Base-by-base conservation (phyloP, 306 rosid species). In the Cicer yamashitae region DNA sequence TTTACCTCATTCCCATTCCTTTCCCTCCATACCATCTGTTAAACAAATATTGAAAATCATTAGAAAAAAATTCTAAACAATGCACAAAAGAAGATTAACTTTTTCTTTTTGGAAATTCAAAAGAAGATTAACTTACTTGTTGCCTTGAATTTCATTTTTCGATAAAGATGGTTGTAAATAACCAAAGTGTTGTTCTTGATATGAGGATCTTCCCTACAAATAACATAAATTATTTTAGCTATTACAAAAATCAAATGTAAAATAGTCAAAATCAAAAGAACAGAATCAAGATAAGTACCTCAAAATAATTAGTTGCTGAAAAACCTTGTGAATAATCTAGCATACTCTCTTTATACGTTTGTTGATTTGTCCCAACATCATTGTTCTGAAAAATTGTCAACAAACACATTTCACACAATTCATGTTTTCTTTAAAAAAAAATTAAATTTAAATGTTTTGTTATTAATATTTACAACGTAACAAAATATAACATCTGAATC, bases 291-390 rank as follows among this genome's bases (percentile, higher is more conserved):
- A 46, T 7, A 40, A 77, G 64, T 85, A 94, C 99, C 96, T 88
- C 80, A 83, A 87, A 87, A 67, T 90, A 86, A 63, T 83, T 94
- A 44, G 96, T 96, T n/a, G 96, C 87, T 41, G 98, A 90, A 71
- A 85, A 89, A 70, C 94, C 96, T 84, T 92, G 96, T 60, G 96
- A 94, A 75, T 74, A 88, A 40, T 89, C 93, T 48, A 85, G 38
- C 79, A 75, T 81, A 69, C 90, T 89, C 34, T 81, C 83, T 67
- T 71, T 71, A 6, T 91, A 89, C 50, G 78, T 86, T 81, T 90
- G 91, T 60, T 73, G 85, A 50, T 83, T 87, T 43, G 75, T 59
- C 78, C 37, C 68, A 58, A 47, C 52, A 67, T 67, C 85, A 51
- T 85, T 82, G 57, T 90, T 87, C 98, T 91, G 83, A 71, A 80